Conservation (phyloP, 2,329 filamentous ascomycete species). For the Cladosporium sp. region DNA sequence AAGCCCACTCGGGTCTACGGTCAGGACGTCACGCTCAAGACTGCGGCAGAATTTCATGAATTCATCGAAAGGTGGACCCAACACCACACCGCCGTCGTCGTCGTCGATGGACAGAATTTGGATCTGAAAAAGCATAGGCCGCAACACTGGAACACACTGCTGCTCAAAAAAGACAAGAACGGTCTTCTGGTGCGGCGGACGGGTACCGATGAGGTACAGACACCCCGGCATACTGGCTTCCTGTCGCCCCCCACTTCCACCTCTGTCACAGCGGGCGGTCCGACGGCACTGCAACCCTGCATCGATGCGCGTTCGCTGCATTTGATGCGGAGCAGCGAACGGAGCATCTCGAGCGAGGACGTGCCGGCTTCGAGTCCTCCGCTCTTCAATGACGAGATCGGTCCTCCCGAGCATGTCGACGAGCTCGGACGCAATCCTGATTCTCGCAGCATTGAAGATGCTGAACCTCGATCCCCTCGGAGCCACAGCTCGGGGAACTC, state of each 20-base stretch:
- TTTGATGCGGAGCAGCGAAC: too few species aligned
- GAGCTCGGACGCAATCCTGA: too few species aligned
- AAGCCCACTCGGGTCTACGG: neutral
- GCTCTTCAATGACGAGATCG: too few species aligned
- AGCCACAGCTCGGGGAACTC: too few species aligned
- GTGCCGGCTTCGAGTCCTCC: too few species aligned
- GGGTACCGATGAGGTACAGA: neutral
- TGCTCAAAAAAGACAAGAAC: neutral
- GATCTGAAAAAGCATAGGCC: neutral
- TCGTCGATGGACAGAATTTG: neutral
- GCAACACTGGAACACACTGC: neutral
- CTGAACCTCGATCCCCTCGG: too few species aligned
- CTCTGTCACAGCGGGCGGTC: neutral
- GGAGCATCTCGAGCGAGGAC: too few species aligned
- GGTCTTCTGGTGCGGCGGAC: neutral
- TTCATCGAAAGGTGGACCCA: neutral
- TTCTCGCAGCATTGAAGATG: too few species aligned
- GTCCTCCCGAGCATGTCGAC: too few species aligned
- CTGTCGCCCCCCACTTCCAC: neutral
- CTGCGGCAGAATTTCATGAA: neutral
- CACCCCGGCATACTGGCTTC: neutral
- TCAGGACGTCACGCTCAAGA: neutral
- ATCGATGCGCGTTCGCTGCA: too few species aligned
- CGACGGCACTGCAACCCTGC: neutral
- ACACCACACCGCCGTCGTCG: neutral